Base-by-base conservation (phyloP, 371 early-diverging fungal species). In the Rhizopus microsporus region DNA sequence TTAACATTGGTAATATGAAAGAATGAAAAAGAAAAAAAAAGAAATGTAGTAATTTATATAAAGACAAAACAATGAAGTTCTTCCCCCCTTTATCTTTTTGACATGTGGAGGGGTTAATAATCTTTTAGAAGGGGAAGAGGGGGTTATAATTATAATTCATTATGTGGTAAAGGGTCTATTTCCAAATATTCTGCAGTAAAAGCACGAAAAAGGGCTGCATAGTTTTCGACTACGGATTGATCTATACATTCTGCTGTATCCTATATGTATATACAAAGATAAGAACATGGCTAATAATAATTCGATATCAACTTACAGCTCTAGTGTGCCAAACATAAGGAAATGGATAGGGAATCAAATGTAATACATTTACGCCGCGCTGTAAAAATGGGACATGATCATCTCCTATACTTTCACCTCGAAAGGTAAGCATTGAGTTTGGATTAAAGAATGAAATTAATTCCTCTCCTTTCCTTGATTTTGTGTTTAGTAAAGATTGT, bases 301-400 rank as follows among this genome's bases (percentile, higher is more conserved):
- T 23, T 23, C 23, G 9, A 9, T 43, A 9, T 2, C 3, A 7
- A 59, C 73, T 77, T 80, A 86, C 86, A n/a, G 43, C 44, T 12
- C 77, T 51, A 5, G 62, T 90, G 67, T 98, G 98, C 98, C 98
- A 98, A 7, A 88, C 95, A 7, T 39, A 37, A 4, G 98, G 98
- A 71, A 98, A 98, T 13, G 91, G 92, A n/a, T 66, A 59, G 2
- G 97, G 88, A 52, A 98, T 97, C 32, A 93, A 59, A 71, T 97
- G 98, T 29, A 96, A 74, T 39, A 96, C 80, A 5, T 92, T 89
- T 0, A 96, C 93, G 16, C 92, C 90, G 35, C 84, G 80, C 13
- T 76, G 47, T 42, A 89, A 32, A 70, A 98, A 98, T 3, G 98
- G 98, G 10, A 85, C 57, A 74, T 98, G 98, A 69, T 98, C 98